These are phyloP conservation scores for Aphanocladium album DNA, from an alignment of 2,329 filamentous ascomycete species.

Conservation along the genomic window DNA sequence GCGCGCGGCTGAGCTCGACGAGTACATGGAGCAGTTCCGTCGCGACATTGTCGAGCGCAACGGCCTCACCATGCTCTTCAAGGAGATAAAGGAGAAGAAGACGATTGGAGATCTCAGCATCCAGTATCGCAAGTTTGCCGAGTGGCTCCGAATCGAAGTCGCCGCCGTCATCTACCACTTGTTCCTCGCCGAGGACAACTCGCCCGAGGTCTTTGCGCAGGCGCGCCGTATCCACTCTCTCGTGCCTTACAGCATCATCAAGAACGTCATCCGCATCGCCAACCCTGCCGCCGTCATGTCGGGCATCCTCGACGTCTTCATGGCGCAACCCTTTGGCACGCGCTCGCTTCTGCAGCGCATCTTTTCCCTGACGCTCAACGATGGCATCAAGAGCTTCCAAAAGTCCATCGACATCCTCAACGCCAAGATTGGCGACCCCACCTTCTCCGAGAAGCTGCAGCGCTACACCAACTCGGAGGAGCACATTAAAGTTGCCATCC, in stretches of 20 bases:
- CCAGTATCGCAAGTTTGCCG: slow-evolving; percentile 96
- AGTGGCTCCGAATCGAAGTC: slow-evolving; percentile 96
- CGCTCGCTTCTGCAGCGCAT: slow-evolving; percentile 90
- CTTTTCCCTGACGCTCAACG: slow-evolving; percentile 84
- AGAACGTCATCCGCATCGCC: slow-evolving; percentile 94
- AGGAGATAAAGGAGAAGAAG: slow-evolving; percentile 86
- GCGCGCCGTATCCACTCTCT: slow-evolving; percentile 91
- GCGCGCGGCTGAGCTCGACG: slow-evolving; percentile 85
- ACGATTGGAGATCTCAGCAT: slow-evolving; percentile 84
- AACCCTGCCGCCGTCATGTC: slow-evolving; percentile 97
- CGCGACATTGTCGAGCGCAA: slow-evolving; percentile 66
- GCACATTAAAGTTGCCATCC: slow-evolving; percentile 65
- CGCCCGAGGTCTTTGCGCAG: slow-evolving; percentile 91
- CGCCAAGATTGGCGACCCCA: slow-evolving; percentile 72
- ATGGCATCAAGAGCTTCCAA: slow-evolving; percentile 83
- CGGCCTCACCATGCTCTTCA: slow-evolving; percentile 85
- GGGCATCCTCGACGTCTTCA: slow-evolving; percentile 88
- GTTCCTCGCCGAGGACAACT: slow-evolving; percentile 97
- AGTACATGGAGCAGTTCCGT: slow-evolving; percentile 92
- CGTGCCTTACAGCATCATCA: slow-evolving; percentile 86
- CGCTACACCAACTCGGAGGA: slow-evolving; percentile 73
- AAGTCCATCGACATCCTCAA: slow-evolving; percentile 76
- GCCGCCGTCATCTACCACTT: slow-evolving; percentile 95
- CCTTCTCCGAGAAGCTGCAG: slow-evolving; percentile 76
- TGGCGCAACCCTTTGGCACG: slow-evolving; percentile 89